Evolutionary conservation across 306 rosid genomes (phyloP).

Genomic region (Trifolium repens): DNA sequence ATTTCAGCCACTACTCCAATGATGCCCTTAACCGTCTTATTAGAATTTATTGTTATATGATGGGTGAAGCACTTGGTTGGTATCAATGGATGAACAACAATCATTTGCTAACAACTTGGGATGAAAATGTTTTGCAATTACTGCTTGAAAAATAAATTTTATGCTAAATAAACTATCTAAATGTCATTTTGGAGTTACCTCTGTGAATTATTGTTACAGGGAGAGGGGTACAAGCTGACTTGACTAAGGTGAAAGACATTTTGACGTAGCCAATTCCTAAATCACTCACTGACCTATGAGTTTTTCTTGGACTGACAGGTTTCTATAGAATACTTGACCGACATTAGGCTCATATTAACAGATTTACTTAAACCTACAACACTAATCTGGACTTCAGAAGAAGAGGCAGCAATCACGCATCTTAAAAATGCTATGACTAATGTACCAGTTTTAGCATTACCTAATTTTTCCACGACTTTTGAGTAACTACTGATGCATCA

Average conservation of each 20-base stretch:
- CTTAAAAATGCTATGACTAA: background rate
- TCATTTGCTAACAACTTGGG: no score
- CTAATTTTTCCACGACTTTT: background rate
- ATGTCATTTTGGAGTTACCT: background rate
- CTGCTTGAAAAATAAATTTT: background rate
- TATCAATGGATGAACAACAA: no score
- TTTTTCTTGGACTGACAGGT: background rate
- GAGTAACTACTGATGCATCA: no score
- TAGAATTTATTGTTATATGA: no score
- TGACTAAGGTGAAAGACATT: background rate
- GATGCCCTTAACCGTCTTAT: no score
- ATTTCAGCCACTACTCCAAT: no score
- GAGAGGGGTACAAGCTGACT: background rate
- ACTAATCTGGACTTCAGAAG: background rate
- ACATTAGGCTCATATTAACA: background rate
- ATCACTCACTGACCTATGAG: background rate
- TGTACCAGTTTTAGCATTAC: background rate
- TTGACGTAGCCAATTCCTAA: background rate
- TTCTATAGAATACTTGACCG: background rate
- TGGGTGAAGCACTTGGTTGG: no score
- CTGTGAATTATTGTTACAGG: background rate
- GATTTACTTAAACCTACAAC: background rate
- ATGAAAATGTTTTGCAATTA: background rate
- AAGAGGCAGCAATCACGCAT: background rate
- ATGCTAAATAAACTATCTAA: background rate